Base-by-base conservation (phyloP, 805 yeast genomes). In the Priceomyces fermenticarens region DNA sequence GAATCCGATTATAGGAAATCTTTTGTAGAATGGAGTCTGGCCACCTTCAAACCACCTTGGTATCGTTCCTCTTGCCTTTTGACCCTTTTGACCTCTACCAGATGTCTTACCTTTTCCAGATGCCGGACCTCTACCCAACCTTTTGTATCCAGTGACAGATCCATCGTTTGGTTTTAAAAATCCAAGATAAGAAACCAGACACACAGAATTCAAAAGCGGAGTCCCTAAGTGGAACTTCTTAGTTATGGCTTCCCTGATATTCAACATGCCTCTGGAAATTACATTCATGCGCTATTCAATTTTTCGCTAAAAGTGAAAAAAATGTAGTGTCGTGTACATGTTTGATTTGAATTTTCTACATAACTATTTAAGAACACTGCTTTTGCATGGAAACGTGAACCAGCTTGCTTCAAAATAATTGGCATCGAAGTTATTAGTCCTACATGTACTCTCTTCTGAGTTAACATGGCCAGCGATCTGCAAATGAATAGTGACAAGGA, bases 11-110 rank as follows among this genome's bases (percentile, higher is more conserved):
- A 91, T 91, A 51, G 97, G 96, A 65, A 88, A 81, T 51, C 85
- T 69, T 63, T 85, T 78, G 63, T 81, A 80, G 58, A 84, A 80
- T 17, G 97, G 98, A 2, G 98, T 93, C 62, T 93, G 99, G 61
- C 99, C 98, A 80, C 99, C 99, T 72, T 93, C 99, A 60, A 91
- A 88, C 91, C 95, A 88, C 44, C 85, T 79, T 42, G 89, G 91
- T 25, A 91, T 91, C 32, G 83, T 78, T 30, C 91, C 86, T 67
- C 98, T 80, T 9, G 98, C 97, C 69, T 91, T 91, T 63, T 91
- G 98, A 80, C 99, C 99, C 70, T 93, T 93, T 57, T 88, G 96
- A 73, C 99, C 99, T 63, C 98, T 78, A 36, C 96, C 96, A 5
- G 97, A 81, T 3, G 98, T 93, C 65, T 91, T 90, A 70, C 99